Evolutionary conservation across 331 rosid species (phyloP), one percentile per base, ranked within the genome.

Genomic region (Malus hybrid): DNA sequence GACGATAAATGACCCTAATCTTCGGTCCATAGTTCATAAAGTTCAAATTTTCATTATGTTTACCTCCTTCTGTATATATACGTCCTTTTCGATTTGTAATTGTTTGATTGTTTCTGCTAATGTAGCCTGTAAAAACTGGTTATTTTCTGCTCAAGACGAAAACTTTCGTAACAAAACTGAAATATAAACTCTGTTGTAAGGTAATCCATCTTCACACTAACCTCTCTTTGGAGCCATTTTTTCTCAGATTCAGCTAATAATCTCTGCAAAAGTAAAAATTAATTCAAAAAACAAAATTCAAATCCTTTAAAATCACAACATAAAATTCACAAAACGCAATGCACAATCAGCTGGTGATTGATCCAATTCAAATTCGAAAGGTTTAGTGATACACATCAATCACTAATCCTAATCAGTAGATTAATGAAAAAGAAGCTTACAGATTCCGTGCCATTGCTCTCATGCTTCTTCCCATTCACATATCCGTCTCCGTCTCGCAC

Each of bases 51-150:
- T 73, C 68, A 79, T 10, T 66, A 13, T 67, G 56, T 44, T 42
- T 75, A 88, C 88, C 88, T 83, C 82, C 42, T 81, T 79, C 63
- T 81, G 85, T 32, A 32, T 66, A 70, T 76, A 84, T 63, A 75
- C 36, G 73, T 74, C 89, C 13, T 63, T 83, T 70, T 88, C 86
- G 63, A 58, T 69, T 65, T 24, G 82, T 53, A 90, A 76, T 34
- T 78, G 71, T 57, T 68, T 86, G 66, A 83, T 76, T 57, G 72
- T 72, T 84, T 84, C 91, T 82, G 87, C 89, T 71, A 84, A 75
- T 28, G 77, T 22, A 78, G 69, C 85, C 94, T 91, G 83, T 68
- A 72, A 82, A 42, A 82, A 71, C 44, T 48, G 28, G n/a, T 36
- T 12, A 66, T 5, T 55, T 24, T 75, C 6, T 24, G 12, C 44